These are phyloP conservation scores for Fusarium lyarnte DNA, from an alignment of 2,329 filamentous ascomycete genomes.

Conservation along the genomic window DNA sequence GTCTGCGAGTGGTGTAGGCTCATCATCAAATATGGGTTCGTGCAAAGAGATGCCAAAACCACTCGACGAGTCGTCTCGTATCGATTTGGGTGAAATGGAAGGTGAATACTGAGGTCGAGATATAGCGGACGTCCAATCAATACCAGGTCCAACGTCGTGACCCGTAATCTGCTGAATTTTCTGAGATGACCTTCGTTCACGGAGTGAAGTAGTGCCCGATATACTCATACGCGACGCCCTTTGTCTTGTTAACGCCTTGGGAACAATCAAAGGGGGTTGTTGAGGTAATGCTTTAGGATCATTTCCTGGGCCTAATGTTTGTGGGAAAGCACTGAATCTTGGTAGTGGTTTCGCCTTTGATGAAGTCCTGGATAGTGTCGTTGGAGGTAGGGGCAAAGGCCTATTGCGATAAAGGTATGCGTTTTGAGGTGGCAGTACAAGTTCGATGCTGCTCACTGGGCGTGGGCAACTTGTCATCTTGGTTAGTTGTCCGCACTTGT, in stretches of 20 bases:
- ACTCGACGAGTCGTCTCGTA: slow-evolving; percentile 40
- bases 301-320: slow-evolving; percentile 32
- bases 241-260: slow-evolving; percentile 23
- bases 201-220: slow-evolving; percentile 24
- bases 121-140: slow-evolving; percentile 30
- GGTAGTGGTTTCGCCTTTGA: slow-evolving; percentile 9
- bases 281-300: slow-evolving; percentile 28
- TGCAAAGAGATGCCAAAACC: slow-evolving; percentile 34
- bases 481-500: background rate
- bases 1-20: slow-evolving; percentile 12
- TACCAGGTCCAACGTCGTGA: slow-evolving; percentile 47
- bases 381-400: slow-evolving; percentile 35
- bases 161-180: slow-evolving; percentile 57
- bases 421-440: slow-evolving; percentile 37
- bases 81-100: slow-evolving; percentile 27
- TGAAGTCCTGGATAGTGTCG: slow-evolving; percentile 16
- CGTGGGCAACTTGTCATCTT: slow-evolving; percentile 30
- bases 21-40: slow-evolving; percentile 38
- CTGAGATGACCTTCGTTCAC: slow-evolving; percentile 45
- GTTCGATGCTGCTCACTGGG: slow-evolving; percentile 29
- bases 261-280: slow-evolving; percentile 18
- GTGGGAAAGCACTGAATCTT: slow-evolving; percentile 32
- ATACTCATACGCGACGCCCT: slow-evolving; percentile 34
- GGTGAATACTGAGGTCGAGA: slow-evolving; percentile 22
- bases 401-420: slow-evolving; percentile 34